These are phyloP conservation scores for Brassica juncea DNA, from an alignment of 345 rosid genomes.

Conservation along the genomic window DNA sequence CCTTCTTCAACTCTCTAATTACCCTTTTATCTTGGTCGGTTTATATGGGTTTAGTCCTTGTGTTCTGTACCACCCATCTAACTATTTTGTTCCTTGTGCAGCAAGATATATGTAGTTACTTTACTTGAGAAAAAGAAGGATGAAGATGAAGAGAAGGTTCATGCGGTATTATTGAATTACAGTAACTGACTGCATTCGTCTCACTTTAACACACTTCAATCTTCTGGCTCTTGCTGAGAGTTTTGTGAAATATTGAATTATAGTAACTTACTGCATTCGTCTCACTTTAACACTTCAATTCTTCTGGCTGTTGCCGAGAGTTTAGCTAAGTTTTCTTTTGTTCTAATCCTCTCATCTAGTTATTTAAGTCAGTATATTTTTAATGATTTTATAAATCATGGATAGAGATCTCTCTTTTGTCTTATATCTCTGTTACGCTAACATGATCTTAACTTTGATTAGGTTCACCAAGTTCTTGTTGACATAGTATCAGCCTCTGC, in stretches of 20 bases:
- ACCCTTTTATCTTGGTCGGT: no score
- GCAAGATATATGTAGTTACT: no score
- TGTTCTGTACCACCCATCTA: no score
- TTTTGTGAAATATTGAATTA: constrained; percentile 1
- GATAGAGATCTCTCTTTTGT: neutral
- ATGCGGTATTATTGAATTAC: no score
- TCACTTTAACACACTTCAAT: no score
- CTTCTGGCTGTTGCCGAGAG: neutral
- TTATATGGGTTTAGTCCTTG: no score
- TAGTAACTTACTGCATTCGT: constrained; percentile 24
- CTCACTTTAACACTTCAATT: constrained; percentile 9
- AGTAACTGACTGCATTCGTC: no score
- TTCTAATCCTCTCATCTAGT: constrained; percentile 5
- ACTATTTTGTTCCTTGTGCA: no score
- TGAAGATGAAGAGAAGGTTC: no score
- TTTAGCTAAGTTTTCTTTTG: constrained; percentile 6
- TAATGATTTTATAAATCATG: neutral
- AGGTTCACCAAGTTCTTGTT: constrained; percentile 92
- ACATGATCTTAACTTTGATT: constrained; percentile 22
- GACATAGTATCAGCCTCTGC: constrained; percentile 87
- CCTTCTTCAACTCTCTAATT: no score
- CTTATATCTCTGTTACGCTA: constrained; percentile 14
- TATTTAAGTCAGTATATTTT: neutral
- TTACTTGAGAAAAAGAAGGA: no score
- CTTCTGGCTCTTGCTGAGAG: no score